Evolutionary conservation across 495 filamentous ascomycete genomes (phyloP), one percentile per base, ranked within the genome.

Genomic region (Talaromyces trachyspermus): DNA sequence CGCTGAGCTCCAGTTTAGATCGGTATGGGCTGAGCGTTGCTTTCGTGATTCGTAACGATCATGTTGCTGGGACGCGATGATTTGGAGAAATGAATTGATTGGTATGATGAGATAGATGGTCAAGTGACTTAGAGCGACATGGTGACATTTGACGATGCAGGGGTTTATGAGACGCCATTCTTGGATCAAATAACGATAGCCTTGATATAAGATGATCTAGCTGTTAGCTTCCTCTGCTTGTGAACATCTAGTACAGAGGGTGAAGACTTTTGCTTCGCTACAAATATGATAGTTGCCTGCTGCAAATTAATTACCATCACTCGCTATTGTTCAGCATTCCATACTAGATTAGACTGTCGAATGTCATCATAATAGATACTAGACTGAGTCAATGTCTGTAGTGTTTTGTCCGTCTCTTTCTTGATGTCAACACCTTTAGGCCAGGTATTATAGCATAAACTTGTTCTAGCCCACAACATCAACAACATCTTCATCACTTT

Each of bases 401-500:
- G 35, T 38, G 35, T 38, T 19, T 38, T 22, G 14, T 18, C 18
- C 5, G 11, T 38, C 18, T 38, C 18, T 18, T 38, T 38, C 35
- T 38, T 11, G 35, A 38, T 22, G 18, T 38, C 35, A 11, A 38
- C 14, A 38, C 14, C 35, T 22, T 38, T 11, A 18, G 35, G 18
- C 35, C 29, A 33, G 35, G 35, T 38, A 38, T 38, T 18, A 17
- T 33, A 22, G 35, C 11, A 18, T 22, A 38, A 38, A 22, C 35
- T 38, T 11, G 18, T 18, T 11, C 35, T 17, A 38, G 35, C 35
- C 35, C 35, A 38, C 18, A 17, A 38, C 14, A 38, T 18, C 18
- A 38, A 19, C 35, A 38, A 38, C 35, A 38, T 38, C 18, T 22
- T 38, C 15, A 17, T 38, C 5, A 38, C 35, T 38, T 38, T 38